Conservation (phyloP, 2,329 filamentous ascomycete species). For the Epichloe sibirici region DNA sequence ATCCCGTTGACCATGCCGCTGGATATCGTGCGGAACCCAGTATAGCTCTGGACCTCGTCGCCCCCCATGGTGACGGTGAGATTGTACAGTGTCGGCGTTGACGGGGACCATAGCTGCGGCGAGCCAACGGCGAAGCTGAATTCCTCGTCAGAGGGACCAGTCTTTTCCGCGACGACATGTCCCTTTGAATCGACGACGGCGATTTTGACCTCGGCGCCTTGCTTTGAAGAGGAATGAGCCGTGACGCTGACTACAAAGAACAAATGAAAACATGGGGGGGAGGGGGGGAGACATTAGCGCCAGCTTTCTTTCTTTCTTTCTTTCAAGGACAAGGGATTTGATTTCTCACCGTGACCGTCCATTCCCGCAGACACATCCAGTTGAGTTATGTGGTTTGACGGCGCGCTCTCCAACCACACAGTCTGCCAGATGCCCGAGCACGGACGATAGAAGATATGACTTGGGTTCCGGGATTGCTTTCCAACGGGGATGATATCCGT, state of each 20-base stretch:
- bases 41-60: conserved; percentile 51
- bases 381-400: conserved; percentile 41
- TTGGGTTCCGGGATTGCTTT: conserved; percentile 46
- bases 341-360: conserved; percentile 34
- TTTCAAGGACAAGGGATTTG: background rate
- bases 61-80: conserved; percentile 39
- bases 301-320: background rate
- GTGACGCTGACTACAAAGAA: conserved; percentile 37
- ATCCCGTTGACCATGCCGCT: conserved; percentile 44
- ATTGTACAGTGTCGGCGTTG: conserved; percentile 51
- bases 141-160: conserved; percentile 32
- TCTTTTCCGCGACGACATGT: conserved; percentile 28
- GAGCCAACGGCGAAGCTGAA: conserved; percentile 44
- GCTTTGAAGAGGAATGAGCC: conserved; percentile 32
- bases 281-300: background rate
- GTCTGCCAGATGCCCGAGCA: conserved; percentile 66
- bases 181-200: conserved; percentile 24
- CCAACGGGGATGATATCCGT: conserved; percentile 49
- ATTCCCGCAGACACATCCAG: conserved; percentile 48
- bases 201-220: conserved; percentile 23
- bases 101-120: conserved; percentile 52
- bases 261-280: too few species aligned
- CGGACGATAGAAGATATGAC: conserved; percentile 58
- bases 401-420: conserved; percentile 58
- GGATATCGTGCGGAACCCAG: conserved; percentile 54